These are phyloP conservation scores for Digitaria exilis DNA, from an alignment of 202 grass and related monocot species.

Conservation along the genomic window DNA sequence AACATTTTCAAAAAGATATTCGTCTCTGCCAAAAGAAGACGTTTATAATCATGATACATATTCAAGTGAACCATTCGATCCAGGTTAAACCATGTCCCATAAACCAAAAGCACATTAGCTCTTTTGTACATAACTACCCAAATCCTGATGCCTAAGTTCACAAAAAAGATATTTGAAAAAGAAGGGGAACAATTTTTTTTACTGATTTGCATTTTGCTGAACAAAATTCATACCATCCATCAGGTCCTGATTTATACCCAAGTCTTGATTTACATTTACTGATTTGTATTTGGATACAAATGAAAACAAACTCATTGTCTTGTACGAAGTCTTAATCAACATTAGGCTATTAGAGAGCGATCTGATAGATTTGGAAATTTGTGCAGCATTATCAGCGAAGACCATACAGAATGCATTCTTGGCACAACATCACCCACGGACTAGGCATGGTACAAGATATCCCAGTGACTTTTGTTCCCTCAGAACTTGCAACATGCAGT, in stretches of 20 bases:
- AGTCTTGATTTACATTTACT: too few species aligned
- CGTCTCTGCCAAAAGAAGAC: not conserved
- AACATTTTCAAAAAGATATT: not conserved
- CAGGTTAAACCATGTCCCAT: conserved; percentile 3
- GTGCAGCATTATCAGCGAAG: conserved; percentile 94
- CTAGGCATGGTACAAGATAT: conserved; percentile 74
- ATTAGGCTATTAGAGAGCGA: conserved; percentile 28
- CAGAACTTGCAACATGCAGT: conserved; percentile 50
- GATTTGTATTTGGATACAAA: conserved; percentile 25
- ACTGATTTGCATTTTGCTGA: not conserved
- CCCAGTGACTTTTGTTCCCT: conserved; percentile 61
- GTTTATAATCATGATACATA: not conserved
- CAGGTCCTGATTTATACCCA: too few species aligned
- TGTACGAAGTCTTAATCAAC: conserved; percentile 13
- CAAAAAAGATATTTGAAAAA: not conserved
- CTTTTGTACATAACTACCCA: not conserved
- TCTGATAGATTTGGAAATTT: conserved; percentile 75
- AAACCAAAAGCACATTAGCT: not conserved
- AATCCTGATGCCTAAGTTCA: not conserved
- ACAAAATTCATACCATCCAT: conserved; percentile 14
- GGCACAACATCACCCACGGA: conserved; percentile 59
- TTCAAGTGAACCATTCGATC: not conserved
- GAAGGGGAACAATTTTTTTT: conserved; percentile 14
- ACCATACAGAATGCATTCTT: conserved; percentile 76
- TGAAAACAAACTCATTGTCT: conserved; percentile 27